A percentile compares a stretch with the other conserved stretches of the same genome.
Evolutionary conservation across 2,329 filamentous ascomycete genomes (phyloP).

Genomic region (Claviceps paspali): DNA sequence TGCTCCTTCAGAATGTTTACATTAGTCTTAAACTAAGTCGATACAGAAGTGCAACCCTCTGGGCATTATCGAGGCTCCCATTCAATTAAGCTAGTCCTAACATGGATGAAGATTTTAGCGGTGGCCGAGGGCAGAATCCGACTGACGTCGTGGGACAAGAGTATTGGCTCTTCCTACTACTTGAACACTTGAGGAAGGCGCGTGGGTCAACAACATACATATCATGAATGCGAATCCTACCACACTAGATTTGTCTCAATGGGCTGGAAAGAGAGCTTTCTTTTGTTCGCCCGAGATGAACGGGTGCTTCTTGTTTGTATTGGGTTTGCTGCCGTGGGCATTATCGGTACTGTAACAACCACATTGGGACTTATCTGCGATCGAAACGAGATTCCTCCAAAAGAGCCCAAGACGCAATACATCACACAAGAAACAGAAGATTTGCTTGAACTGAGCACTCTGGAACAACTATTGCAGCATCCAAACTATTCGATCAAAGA

Average conservation of each 20-base stretch:
- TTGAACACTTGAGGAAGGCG: not conserved
- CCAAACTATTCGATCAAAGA: slow-evolving; percentile 60
- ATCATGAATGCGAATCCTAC: slow-evolving; percentile 2
- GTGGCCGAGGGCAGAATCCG: slow-evolving; percentile 10
- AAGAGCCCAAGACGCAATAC: slow-evolving; percentile 52
- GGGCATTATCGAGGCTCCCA: too few relatives aligned
- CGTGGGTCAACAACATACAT: slow-evolving; percentile 5
- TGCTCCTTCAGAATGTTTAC: too few relatives aligned
- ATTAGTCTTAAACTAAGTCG: too few relatives aligned
- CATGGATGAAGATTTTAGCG: slow-evolving; percentile 7
- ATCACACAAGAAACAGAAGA: slow-evolving; percentile 65
- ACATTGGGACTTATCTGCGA: slow-evolving; percentile 45
- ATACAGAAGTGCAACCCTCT: too few relatives aligned
- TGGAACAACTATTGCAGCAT: slow-evolving; percentile 52
- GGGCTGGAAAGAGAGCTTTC: slow-evolving; percentile 19
- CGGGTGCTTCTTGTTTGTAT: slow-evolving; percentile 37
- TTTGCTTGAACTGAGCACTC: slow-evolving; percentile 48
- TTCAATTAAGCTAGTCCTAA: slow-evolving; percentile 1
- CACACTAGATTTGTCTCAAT: slow-evolving; percentile 17
- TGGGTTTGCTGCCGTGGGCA: slow-evolving; percentile 41
- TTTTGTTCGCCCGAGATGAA: slow-evolving; percentile 30
- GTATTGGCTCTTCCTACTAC: too few relatives aligned
- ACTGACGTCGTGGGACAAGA: not conserved
- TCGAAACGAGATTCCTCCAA: slow-evolving; percentile 49
- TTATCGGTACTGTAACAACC: slow-evolving; percentile 40